Percentiles rank a stretch among this genome's conserved stretches.
phyloP scores from a whole-genome alignment of 2,329 filamentous ascomycete genomes.

The Biscogniauxia sp. region DNA sequence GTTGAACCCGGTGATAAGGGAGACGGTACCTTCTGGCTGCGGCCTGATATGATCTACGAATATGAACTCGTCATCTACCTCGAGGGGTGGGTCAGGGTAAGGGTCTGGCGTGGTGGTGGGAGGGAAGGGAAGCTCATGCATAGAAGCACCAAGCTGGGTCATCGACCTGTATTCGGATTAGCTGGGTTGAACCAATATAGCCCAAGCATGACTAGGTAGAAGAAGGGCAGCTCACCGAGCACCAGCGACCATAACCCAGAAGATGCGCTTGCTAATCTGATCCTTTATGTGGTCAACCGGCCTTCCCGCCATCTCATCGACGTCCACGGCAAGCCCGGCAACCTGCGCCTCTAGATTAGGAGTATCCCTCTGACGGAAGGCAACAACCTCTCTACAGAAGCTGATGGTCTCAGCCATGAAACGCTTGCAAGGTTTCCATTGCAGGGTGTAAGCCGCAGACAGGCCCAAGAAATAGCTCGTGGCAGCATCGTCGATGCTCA shows the following conservation, averaged over 20 bases:
- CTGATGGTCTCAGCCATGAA: conserved; percentile 72
- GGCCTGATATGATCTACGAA: conserved; percentile 66
- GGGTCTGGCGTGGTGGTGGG: conserved; percentile 73
- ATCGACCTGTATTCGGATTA: conserved; percentile 56
- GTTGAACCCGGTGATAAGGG: conserved; percentile 77
- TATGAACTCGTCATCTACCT: conserved; percentile 83
- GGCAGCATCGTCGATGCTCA: conserved; percentile 61
- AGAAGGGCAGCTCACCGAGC: conserved; percentile 53
- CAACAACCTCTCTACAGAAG: conserved; percentile 65
- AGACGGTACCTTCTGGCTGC: conserved; percentile 66
- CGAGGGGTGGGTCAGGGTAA: conserved; percentile 75
- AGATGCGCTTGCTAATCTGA: conserved; percentile 74
- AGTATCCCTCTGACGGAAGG: conserved; percentile 53
- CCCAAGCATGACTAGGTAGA: neutral
- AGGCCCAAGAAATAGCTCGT: conserved; percentile 75
- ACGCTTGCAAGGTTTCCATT: conserved; percentile 64
- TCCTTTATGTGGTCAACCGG: conserved; percentile 68
- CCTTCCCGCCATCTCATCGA: conserved; percentile 40
- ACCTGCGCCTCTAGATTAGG: conserved; percentile 10
- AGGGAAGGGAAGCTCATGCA: conserved; percentile 70
- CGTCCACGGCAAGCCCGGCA: conserved; percentile 35
- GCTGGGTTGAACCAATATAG: conserved; percentile 5
- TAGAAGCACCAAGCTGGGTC: conserved; percentile 70
- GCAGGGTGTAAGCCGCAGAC: conserved; percentile 64
- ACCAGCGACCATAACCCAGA: conserved; percentile 79